Base-by-base conservation (phyloP, 2,329 filamentous ascomycete genomes). In the Penicillium hordei region DNA sequence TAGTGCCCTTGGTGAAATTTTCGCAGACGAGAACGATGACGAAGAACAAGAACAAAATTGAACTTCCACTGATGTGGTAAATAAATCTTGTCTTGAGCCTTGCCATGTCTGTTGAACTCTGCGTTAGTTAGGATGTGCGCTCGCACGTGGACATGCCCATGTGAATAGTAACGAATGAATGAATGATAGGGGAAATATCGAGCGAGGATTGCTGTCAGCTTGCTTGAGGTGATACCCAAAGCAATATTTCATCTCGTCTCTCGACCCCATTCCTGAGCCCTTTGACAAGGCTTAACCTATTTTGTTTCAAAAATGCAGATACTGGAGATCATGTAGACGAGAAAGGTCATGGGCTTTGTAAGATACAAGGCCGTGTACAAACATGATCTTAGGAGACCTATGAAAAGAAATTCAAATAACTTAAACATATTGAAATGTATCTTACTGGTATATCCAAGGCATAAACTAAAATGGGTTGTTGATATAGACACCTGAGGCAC, bases 1-100 rank as follows among this genome's bases (percentile, higher is more conserved):
- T 34, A 50, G 23, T 38, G 38, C 39, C 4, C n/a, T 31, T 38
- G 39, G 40, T 9, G 46, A 36, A 23, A n/a, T 19, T 31, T 27
- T 34, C 6, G 50, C 50, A 4, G 60, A 61, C 10, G 59, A 58
- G 10, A 51, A 48, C 6, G 19, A 36, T 8, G 31, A 9, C 1
- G 21, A 36, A 36, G 51, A 31, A 29, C 13, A 48, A 38, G 42
- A 39, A 38, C 5, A 34, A 5, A 25, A 8, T 23, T 48, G 31
- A 48, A n/a, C 8, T 5, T 34, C 13, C 9, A 13, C 23, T n/a
- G 51, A n/a, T 13, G 9, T 48, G 33, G 25, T n/a, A 10, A 8
- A n/a, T 27, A 39, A 46, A 5, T 5, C 13, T n/a, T 12, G 33
- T 19, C 9, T 31, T 21, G 51, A 25, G 13, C 17, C 9, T 46